Evolutionary conservation across 1,284 basidiomycete genomes (phyloP).

Genomic region (Leucoagaricus sp.): DNA sequence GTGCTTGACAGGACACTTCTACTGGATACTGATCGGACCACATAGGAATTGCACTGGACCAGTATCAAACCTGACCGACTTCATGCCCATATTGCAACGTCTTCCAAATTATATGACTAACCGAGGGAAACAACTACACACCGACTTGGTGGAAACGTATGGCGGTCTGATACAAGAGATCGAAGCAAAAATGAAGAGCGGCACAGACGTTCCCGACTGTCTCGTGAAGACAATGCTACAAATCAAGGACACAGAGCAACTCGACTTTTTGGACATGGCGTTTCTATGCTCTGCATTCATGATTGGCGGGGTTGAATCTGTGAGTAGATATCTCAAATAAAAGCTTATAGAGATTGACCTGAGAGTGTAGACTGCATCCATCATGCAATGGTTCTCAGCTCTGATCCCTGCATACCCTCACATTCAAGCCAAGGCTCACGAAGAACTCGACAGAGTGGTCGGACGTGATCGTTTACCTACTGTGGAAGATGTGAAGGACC

Average conservation of each 20-base stretch:
- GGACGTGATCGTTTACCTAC: slow-evolving; percentile 30
- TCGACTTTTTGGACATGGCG: slow-evolving; percentile 37
- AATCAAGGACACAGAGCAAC: slow-evolving; percentile 29
- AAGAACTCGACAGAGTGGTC: slow-evolving; percentile 29
- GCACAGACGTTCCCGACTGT: slow-evolving; percentile 39
- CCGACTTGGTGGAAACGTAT: slow-evolving; percentile 35
- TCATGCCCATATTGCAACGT: slow-evolving; percentile 37
- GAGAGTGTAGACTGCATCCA: slow-evolving; percentile 29
- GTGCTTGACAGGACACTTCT: neutral
- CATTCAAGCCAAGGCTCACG: slow-evolving; percentile 28
- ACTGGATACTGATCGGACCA: neutral
- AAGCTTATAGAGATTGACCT: neutral
- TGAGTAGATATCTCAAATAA: slow-evolving; percentile 16
- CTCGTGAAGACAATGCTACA: slow-evolving; percentile 35
- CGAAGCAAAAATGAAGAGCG: slow-evolving; percentile 31
- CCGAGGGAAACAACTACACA: slow-evolving; percentile 34
- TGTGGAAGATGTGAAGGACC: slow-evolving; percentile 27
- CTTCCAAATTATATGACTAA: slow-evolving; percentile 34
- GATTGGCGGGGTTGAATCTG: slow-evolving; percentile 42
- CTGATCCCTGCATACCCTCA: slow-evolving; percentile 33
- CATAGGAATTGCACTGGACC: slow-evolving; percentile 36
- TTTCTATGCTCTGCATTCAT: slow-evolving; percentile 41
- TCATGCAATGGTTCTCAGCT: slow-evolving; percentile 38
- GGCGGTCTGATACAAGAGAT: slow-evolving; percentile 37
- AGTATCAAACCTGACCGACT: slow-evolving; percentile 42